Evolutionary conservation across 257 asterid species (phyloP), one percentile per base, ranked within the genome.

Genomic region (Nyctanthes arbortristis): DNA sequence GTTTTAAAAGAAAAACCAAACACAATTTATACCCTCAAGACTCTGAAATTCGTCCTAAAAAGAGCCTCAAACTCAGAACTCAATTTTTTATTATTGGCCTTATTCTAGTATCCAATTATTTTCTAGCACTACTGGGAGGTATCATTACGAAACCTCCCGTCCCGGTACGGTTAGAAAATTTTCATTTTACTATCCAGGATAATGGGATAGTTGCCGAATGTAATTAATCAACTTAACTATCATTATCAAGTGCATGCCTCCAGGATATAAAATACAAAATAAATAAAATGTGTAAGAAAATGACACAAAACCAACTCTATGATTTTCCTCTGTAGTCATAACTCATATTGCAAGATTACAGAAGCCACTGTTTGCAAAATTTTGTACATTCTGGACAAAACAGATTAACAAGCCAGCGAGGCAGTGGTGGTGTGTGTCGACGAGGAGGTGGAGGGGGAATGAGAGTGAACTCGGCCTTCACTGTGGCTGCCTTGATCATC

Each of bases 361-460:
- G 3, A 25, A 32, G 30, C 27, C 47, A 14, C 16, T 45, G 34
- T n/a, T 73, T 0, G 55, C 73, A 13, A 63, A 70, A 63, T 43
- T 31, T 55, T 59, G 68, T 34, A 69, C 77, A 70, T 16, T 5
- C 24, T 71, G 37, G 20, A 31, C 47, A 59, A 12, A 24, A 25
- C 4, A 52, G 3, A 65, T 76, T 47, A 81, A 68, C 69, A 64
- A 52, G 78, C 80, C 10, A 80, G 82, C 7, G 75, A 75, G 36
- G 79, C 74, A 11, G 87, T 84, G 55, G 82, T 71, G 0, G 83
- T 77, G 54, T 78, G 88, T 1, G 77, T 68, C 68, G 90, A 81
- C 63, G 89, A 80, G 39, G 90, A 78, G 65, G 77, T 73, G 66
- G 83, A 65, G 24, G 81, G 81, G 16, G 89, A 85, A 67, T 76